Evolutionary conservation across 345 rosid genomes (phyloP).

Genomic region (Eucalyptus microcorys): DNA sequence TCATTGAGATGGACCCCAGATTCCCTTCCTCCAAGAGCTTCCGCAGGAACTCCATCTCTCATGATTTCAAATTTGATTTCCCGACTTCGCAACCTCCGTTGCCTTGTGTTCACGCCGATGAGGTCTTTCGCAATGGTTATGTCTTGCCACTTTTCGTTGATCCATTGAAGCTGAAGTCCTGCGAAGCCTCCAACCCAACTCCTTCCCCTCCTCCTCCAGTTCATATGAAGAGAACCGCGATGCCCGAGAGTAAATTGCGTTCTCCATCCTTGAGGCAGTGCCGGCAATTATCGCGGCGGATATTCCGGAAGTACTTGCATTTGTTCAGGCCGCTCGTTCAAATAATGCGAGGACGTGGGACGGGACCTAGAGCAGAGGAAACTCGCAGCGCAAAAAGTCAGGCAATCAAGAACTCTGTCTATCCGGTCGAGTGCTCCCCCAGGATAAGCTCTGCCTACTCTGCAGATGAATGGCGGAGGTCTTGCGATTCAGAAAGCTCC

Average conservation of each 20-base stretch:
- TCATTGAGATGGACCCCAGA: constrained; percentile 96
- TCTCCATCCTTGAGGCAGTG: constrained; percentile 36
- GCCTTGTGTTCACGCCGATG: constrained; percentile 65
- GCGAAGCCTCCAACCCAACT: constrained; percentile 7
- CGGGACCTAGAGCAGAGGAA: constrained; percentile 21
- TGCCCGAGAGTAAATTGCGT: constrained; percentile 6
- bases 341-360: constrained; percentile 32
- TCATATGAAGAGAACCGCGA: constrained; percentile 3
- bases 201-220: constrained; percentile 8
- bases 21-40: constrained; percentile 87
- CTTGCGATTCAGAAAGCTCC: constrained; percentile 6
- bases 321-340: constrained; percentile 58
- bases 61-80: constrained; percentile 73
- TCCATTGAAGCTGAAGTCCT: constrained; percentile 22
- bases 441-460: constrained; percentile 53
- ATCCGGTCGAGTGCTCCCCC: constrained; percentile 59
- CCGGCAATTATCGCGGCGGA: constrained; percentile 37
- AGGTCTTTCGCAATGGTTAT: constrained; percentile 75
- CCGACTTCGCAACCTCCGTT: constrained; percentile 38
- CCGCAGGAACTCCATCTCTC: constrained; percentile 25
- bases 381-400: not conserved
- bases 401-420: constrained; percentile 26
- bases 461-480: constrained; percentile 38
- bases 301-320: constrained; percentile 56
- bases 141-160: constrained; percentile 50